Evolutionary conservation across 305 asterid species (phyloP).

Genomic region (Solanum aculeatissimum): DNA sequence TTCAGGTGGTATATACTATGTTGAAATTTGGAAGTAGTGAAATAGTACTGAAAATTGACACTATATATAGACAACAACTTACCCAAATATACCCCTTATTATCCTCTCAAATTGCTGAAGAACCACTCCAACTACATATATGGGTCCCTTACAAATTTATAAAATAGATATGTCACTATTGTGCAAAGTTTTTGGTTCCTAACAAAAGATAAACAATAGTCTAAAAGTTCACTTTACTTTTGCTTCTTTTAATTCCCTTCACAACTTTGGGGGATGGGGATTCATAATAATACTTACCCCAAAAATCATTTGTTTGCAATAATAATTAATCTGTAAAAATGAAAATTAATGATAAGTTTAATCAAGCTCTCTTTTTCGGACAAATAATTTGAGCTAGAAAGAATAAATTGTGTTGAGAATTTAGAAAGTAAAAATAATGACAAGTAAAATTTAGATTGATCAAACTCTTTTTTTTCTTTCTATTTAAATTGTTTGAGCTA

Average conservation of each 20-base stretch:
- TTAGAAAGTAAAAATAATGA: not conserved
- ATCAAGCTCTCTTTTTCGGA: not conserved
- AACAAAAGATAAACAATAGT: not conserved
- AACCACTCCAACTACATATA: not conserved
- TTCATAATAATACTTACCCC: too few species aligned
- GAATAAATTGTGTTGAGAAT: not conserved
- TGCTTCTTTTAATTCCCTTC: not conserved
- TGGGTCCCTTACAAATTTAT: not conserved
- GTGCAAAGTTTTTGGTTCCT: not conserved
- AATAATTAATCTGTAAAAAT: not conserved
- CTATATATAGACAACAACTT: not conserved
- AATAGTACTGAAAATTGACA: not conserved
- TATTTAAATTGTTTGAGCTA: not conserved
- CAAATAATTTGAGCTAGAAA: not conserved
- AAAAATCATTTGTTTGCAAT: not conserved
- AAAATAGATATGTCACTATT: not conserved
- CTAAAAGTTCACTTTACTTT: not conserved
- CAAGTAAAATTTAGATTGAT: not conserved
- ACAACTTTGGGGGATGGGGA: not conserved
- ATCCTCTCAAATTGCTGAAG: not conserved
- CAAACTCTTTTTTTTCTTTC: accelerated
- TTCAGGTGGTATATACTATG: not conserved
- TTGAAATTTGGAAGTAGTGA: not conserved
- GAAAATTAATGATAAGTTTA: not conserved
- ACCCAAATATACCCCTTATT: not conserved